Conservation (phyloP, 2,329 filamentous ascomycete species). For the Hymenoscyphus occultus region DNA sequence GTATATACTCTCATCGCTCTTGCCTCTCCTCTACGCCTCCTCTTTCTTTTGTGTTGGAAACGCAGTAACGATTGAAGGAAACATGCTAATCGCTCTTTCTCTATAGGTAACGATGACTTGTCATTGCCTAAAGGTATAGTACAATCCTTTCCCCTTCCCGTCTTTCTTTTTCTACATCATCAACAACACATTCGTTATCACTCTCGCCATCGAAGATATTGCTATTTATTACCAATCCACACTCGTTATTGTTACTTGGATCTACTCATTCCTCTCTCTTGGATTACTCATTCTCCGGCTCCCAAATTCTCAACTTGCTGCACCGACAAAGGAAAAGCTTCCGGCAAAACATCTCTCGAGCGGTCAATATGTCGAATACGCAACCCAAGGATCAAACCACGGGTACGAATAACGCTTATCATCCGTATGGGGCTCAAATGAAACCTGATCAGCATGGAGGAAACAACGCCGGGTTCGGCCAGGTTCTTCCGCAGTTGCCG, state of each 20-base stretch:
- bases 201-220: not conserved
- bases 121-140: conserved; percentile 60
- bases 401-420: too few relatives aligned
- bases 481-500: too few relatives aligned
- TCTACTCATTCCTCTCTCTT: not conserved
- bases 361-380: too few relatives aligned
- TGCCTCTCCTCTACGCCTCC: not conserved
- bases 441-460: too few relatives aligned
- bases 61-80: not conserved
- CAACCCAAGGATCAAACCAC: too few relatives aligned
- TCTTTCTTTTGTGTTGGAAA: not conserved
- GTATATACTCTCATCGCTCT: conserved; percentile 9
- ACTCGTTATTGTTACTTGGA: not conserved
- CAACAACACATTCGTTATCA: not conserved
- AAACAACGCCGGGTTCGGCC: too few relatives aligned
- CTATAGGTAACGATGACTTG: conserved; percentile 59
- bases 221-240: not conserved
- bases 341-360: too few relatives aligned
- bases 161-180: not conserved
- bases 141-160: conserved; percentile 3
- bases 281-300: too few relatives aligned
- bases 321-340: too few relatives aligned
- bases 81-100: conserved; percentile 4
- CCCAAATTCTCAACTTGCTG: too few relatives aligned
- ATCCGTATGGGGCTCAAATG: too few relatives aligned